Evolutionary conservation across 768 basidiomycete genomes (phyloP), one percentile per base, ranked within the genome.

Genomic region (Serendipita indica): DNA sequence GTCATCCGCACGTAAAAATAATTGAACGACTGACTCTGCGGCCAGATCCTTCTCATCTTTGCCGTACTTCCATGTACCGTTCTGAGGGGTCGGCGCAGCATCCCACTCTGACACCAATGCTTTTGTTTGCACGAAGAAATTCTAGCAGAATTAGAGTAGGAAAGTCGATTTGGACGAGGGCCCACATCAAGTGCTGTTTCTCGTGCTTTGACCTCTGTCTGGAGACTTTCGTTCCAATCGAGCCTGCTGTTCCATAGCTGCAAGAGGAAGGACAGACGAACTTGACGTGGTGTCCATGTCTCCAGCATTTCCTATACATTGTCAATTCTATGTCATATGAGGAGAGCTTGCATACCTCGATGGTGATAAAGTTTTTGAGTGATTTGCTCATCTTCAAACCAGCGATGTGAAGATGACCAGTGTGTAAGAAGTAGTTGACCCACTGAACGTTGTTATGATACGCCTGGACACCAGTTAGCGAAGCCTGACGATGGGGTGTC

Each of bases 341-440:
- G 37, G 28, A 60, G 35, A 43, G 16, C 32, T 52, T 14, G 66
- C 84, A 69, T 66, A 88, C 87, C 65, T 88, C 84, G 60, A 99
- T 96, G 4, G 96, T 97, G 65, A 98, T 96, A 68, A 98, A 99
- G 68, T 99, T 99, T 71, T 99, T 99, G 62, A 99, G 72, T 7
- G 90, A 93, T 72, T 99, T 99, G 73, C 89, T 92, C 96, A 99
- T 99, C 72, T 99, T 99, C 60, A 96, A 74, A 6, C 96, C 96
- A 69, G 96, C 91, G 64, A 99, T 98, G 69, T 98, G 93, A 33
- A 99, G 74, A 73, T 99, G 96, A 10, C 96, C 96, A 0, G 94
- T 98, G 71, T 99, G 96, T 52, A 98, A 73, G 74, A 99, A 99
- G 70, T 98, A 99, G 68, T 96, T 97, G 64, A 98, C 93, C 96